Base-by-base conservation (phyloP, 192 early-diverging fungal genomes). In the Mortierella hygrophila region DNA sequence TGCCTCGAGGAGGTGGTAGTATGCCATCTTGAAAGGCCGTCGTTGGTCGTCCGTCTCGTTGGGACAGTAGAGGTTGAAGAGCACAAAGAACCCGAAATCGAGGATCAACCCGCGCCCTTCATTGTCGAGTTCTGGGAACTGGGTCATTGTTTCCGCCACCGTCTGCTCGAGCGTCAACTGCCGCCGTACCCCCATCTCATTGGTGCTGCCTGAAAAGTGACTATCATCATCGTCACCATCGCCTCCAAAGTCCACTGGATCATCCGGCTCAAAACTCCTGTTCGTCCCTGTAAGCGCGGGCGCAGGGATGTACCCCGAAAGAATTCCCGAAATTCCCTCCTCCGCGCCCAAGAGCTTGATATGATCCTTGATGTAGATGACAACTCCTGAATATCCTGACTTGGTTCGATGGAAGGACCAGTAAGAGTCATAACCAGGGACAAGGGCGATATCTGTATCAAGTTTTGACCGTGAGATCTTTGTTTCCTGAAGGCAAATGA, bases 401-500 rank as follows among this genome's bases (percentile, higher is more conserved):
- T 89, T 90, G 16, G 86, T 89, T 63, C 90, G 89, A 44, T 92
- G 90, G 70, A 92, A 93, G 11, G 94, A 91, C 82, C 95, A 94
- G 85, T 96, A 97, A 9, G 93, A 91, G 68, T 95, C 91, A 75
- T 93, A 96, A 0, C 93, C 94, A 18, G 92, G 90, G 7, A 95
- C 89, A n/a, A 94, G 47, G 0, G 92, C 94, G 16, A 94, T 52
- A 6, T 93, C 91, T 23, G 92, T 63, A 11, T 91, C 90, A 0
- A 95, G 81, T 71, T 92, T 91, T 15, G 89, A 81, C 3, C 92
- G 86, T 6, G 91, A 88, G 57, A 92, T 89, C 82, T 96, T 97
- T 75, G 93, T 92, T 89, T 97, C 96, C 79, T 97, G 96, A 21
- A 97, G 88, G 77, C 96, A 96, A 63, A 92, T 89, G 52, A 94